A percentile compares a stretch with the other conserved stretches of the same genome.
Conservation (phyloP, 2,329 filamentous ascomycete species). For the Monilinia polystroma region DNA sequence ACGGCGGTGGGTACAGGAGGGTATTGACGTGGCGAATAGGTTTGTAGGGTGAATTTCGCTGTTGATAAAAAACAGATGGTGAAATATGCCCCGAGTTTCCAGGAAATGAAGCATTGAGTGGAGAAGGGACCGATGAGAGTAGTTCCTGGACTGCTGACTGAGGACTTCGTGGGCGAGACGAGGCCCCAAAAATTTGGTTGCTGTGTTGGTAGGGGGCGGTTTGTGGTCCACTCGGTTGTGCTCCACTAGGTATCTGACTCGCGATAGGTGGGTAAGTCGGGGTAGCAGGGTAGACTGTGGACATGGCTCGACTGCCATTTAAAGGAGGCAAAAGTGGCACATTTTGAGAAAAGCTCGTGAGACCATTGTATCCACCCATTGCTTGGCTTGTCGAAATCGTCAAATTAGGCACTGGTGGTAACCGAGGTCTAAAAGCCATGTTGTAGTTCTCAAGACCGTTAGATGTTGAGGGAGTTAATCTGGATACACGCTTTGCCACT, state of each 20-base stretch:
- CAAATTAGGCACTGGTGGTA: conserved; percentile 68
- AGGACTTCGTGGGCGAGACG: conserved; percentile 40
- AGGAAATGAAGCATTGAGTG: conserved; percentile 40
- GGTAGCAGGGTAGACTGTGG: conserved; percentile 66
- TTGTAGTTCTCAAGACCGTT: conserved; percentile 24
- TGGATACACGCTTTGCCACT: conserved; percentile 50
- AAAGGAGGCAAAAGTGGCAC: conserved; percentile 37
- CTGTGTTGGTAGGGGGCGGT: conserved; percentile 15
- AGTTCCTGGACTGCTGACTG: conserved; percentile 38
- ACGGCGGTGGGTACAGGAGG: conserved; percentile 83
- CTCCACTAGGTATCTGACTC: conserved; percentile 38
- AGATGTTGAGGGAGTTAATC: conserved; percentile 24
- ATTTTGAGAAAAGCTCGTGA: conserved; percentile 32
- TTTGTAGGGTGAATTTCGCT: conserved; percentile 88
- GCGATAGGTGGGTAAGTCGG: conserved; percentile 48
- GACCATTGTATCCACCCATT: conserved; percentile 30
- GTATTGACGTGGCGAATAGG: conserved; percentile 88
- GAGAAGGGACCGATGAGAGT: conserved; percentile 41
- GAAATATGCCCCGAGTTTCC: conserved; percentile 59
- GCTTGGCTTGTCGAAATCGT: conserved; percentile 45
- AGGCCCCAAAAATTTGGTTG: conserved; percentile 32
- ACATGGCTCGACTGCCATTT: conserved; percentile 61
- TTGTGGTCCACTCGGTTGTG: conserved; percentile 18
- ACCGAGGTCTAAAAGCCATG: conserved; percentile 46
- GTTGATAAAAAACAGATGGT: conserved; percentile 81